Evolutionary conservation across 225 moss, liverwort and hornwort species (phyloP).

Genomic region (Takakia lepidozioides): DNA sequence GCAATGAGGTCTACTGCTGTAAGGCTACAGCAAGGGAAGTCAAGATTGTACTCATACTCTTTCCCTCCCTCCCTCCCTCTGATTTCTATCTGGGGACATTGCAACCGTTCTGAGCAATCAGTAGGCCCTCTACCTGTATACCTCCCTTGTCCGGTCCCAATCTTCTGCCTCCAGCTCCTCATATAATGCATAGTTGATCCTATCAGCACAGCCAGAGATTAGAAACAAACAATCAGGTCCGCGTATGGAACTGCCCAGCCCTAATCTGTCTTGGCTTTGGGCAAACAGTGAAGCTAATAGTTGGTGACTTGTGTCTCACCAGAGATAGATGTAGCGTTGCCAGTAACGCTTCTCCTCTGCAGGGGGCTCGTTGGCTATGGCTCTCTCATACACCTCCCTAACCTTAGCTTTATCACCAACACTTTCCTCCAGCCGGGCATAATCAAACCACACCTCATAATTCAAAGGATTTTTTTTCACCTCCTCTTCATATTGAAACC

Average conservation of each 20-base stretch:
- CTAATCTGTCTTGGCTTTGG: no score
- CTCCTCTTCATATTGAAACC: constrained; percentile 90
- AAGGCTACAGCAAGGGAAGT: no score
- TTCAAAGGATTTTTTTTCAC: constrained; percentile 71
- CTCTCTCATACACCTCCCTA: constrained; percentile 86
- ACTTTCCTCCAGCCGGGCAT: constrained; percentile 82
- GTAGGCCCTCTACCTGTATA: constrained; percentile 88
- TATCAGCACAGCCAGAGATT: no score
- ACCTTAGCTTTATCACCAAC: constrained; percentile 71
- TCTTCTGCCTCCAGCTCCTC: constrained; percentile 89
- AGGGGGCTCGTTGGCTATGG: constrained; percentile 84
- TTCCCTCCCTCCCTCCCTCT: no score
- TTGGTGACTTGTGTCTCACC: no score
- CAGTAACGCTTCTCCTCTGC: constrained; percentile 92
- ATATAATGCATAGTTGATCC: constrained; percentile 93
- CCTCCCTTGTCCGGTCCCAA: constrained; percentile 68
- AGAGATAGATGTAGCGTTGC: constrained; percentile 91
- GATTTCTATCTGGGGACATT: no score
- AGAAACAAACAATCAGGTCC: no score
- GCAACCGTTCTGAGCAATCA: no score
- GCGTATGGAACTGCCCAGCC: no score
- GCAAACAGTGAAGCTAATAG: no score
- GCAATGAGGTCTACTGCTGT: no score
- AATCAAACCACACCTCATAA: constrained; percentile 90
- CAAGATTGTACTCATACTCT: no score